Evolutionary conservation across 2,329 filamentous ascomycete genomes (phyloP), one percentile per base, ranked within the genome.

Genomic region (Fusarium nanum): DNA sequence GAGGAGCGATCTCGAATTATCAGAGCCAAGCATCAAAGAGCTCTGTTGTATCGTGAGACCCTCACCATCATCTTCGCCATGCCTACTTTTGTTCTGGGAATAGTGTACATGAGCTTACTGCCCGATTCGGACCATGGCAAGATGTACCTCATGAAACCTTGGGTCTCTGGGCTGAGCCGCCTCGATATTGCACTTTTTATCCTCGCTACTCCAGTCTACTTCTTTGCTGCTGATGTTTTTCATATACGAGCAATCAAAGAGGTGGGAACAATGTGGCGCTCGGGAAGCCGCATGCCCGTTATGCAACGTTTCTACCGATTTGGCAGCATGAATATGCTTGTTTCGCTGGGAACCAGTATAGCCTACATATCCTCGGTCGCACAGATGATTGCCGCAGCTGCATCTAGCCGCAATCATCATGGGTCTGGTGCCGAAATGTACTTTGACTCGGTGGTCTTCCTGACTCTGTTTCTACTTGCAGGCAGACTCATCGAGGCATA

Each of bases 291-390:
- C 40, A 91, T 91, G 2, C 92, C 93, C 0, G 78, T 97, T 6
- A 73, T 92, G 18, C 87, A 91, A 72, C 86, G 94, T 16, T 94
- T 98, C 76, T 93, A 94, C 78, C 90, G 92, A n/a, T 98, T 98
- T 75, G 94, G 94, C 11, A 97, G 94, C 82, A 98, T 98, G 94
- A 97, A 97, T 77, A 91, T 97, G 83, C 86, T 98, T 64, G 94
- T 98, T 80, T 96, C 92, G 10, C 85, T 97, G 4, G 94, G 94
- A 8, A 97, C 94, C 1, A 91, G 89, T 4, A 93, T 98, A 64
- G 94, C 94, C 3, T 97, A 97, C 78, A 83, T 97, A 67, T 91
- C 93, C 1, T 97, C 93, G 0, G 82, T 97, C 25, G 91, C 89
- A 18, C 90, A 97, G 69, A 86, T 98, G 77, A 90, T 93, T 54